Evolutionary conservation across 495 filamentous ascomycete genomes (phyloP).

Genomic region (Evernia prunastri): DNA sequence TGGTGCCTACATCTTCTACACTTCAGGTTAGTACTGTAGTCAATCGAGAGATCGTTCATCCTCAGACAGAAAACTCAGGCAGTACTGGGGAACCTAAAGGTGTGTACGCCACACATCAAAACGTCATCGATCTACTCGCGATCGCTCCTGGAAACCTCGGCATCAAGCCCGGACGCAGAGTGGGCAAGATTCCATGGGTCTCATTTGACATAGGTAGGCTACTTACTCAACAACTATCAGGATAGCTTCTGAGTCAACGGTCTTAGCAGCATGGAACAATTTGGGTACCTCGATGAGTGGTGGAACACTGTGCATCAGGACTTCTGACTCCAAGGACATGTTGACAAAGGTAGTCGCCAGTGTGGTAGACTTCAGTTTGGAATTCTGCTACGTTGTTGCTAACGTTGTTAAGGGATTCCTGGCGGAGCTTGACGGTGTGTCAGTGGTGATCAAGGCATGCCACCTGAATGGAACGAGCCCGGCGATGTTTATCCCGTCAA

Average conservation of each 20-base stretch:
- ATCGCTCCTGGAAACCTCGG: constrained; percentile 31
- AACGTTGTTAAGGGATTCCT: neutral
- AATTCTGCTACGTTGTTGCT: neutral
- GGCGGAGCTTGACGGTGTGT: neutral
- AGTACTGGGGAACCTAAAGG: constrained; percentile 40
- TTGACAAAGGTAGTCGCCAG: neutral
- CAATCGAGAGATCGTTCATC: neutral
- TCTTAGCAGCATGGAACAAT: neutral
- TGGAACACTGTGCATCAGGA: constrained; percentile 2
- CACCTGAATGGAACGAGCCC: neutral
- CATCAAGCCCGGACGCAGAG: constrained; percentile 33
- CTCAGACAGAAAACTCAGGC: neutral
- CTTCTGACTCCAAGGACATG: neutral
- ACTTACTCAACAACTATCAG: neutral
- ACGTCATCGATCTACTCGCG: constrained; percentile 32
- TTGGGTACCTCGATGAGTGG: neutral
- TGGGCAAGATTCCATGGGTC: constrained; percentile 35
- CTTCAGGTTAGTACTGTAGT: constrained; percentile 28
- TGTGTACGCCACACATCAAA: constrained; percentile 34
- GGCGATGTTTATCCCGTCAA: neutral
- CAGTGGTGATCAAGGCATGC: neutral
- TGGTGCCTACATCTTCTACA: constrained; percentile 40
- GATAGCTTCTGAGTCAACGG: neutral
- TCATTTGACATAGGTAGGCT: constrained; percentile 38
- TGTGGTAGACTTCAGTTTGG: neutral